Evolutionary conservation across 1,139 yeast species (phyloP), one percentile per base, ranked within the genome.

Genomic region (Zygosaccharomyces sapae): DNA sequence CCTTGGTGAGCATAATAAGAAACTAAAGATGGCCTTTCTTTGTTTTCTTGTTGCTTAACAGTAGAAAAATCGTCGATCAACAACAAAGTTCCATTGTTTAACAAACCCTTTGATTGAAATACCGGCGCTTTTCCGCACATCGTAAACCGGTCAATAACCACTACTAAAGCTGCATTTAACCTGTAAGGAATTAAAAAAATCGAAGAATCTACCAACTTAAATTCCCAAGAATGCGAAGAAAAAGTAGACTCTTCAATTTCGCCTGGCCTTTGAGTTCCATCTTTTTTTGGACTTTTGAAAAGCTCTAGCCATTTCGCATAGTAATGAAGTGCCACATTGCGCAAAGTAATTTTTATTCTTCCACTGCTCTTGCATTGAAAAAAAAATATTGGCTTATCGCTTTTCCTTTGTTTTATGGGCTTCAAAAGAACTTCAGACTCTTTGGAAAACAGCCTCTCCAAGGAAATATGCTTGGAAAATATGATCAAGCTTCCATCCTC

Each of bases 131-230:
- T 43, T 1, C 50, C 43, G 24, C 51, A 40, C 20, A 43, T 34
- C 6, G 48, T 41, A n/a, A 52, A 43, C n/a, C 52, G 55, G 3
- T 83, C 86, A 48, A 74, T 76, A 7, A 73, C 72, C 1, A 83
- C 55, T 1, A 76, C 68, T 12, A 86, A 46, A 12, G 73, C 66
- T 0, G 81, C 74, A 51, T 80, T 80, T 29, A 87, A 61, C 47
- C 83, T 69, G 6, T 78, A 78, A 0, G 95, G 90, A 22, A 70
- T 74, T 20, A 84, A 58, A 0, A 83, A 84, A 33, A 84, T 50
- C 0, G 75, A 69, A 47, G 82, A 76, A 51, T 83, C 83, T 18
- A 73, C 57, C 10, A 83, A 59, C 1, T 71, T 68, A 16, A 81
- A 43, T 42, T 80, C 74, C 6, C 79, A 50, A 33, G 74, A 33